Evolutionary conservation across 805 yeast species (phyloP), one percentile per base, ranked within the genome.

Genomic region (Lachancea meyersii): DNA sequence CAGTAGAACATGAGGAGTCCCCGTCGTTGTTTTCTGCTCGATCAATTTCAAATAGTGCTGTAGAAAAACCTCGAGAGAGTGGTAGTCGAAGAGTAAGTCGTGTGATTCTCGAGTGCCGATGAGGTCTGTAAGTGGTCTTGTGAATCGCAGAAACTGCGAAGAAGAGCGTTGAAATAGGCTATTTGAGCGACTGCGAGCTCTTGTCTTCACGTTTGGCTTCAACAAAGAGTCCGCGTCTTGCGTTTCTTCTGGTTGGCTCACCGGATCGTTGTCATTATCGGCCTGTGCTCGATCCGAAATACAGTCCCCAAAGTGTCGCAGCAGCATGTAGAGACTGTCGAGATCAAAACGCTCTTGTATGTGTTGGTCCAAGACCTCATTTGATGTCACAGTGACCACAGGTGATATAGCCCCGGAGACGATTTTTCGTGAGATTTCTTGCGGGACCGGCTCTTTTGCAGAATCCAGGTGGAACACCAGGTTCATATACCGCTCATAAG

Each of bases 101-200:
- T 36, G 41, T 1, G 55, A 26, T 33, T 52, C 61, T 4, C 54
- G 48, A 1, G 53, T 46, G 38, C 51, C 54, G 3, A 68, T 46
- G 7, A 67, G 34, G 41, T 68, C 71, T 2, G 50, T 53, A 31
- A 69, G 45, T 5, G 74, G 71, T 18, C 64, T 58, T 1, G 66
- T 55, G 47, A 82, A 82, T 37, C 84, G 65, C 24, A 82, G 64
- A 17, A 79, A 77, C 30, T 55, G 64, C 11, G 61, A 56, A 38
- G 57, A 63, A 38, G 60, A 63, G 18, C 66, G 49, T 39, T 58
- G 62, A 22, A 60, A 55, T 4, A 61, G 47, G 39, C 63, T 59
- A 31, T 59, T 59, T 11, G 66, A 59, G 31, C 63, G 51, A 31
- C 53, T 54, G 41, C 66, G 50, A 13, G 38, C 41, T 19, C 51